These are phyloP conservation scores for Podospora conica DNA, from an alignment of 495 filamentous ascomycete species.

Conservation along the genomic window DNA sequence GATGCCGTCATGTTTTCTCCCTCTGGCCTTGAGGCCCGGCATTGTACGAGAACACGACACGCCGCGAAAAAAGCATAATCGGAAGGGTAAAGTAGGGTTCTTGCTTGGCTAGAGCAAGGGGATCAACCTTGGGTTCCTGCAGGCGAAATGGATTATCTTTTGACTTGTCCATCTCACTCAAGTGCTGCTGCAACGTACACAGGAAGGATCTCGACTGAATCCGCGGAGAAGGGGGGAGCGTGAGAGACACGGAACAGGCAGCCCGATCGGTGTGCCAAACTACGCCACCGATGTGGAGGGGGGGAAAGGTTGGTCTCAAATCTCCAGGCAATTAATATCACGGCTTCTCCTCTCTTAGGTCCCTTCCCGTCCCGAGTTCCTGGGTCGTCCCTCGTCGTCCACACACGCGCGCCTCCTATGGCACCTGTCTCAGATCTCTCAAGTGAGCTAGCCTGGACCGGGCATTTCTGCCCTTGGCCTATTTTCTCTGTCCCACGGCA, in stretches of 20 bases:
- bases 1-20: neutral
- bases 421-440: neutral
- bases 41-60: neutral
- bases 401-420: neutral
- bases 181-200: neutral
- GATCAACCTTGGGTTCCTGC: neutral
- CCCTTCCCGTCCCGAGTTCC: neutral
- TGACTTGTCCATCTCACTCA: neutral
- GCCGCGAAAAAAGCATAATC: neutral
- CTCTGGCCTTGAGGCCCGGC: neutral
- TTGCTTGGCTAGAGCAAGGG: neutral
- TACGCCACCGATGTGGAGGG: neutral
- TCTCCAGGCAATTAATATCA: constrained; percentile 7
- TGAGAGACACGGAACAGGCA: neutral
- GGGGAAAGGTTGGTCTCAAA: neutral
- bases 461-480: neutral
- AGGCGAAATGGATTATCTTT: constrained; percentile 2
- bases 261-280: constrained; percentile 1
- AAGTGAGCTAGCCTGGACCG: neutral
- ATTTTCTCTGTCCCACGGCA: neutral
- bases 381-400: neutral
- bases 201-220: neutral
- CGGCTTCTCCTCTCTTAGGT: neutral
- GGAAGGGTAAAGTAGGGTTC: neutral
- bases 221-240: neutral